These are phyloP conservation scores for Zoysia matrella DNA, from an alignment of 202 grass and related monocot species.

Conservation along the genomic window DNA sequence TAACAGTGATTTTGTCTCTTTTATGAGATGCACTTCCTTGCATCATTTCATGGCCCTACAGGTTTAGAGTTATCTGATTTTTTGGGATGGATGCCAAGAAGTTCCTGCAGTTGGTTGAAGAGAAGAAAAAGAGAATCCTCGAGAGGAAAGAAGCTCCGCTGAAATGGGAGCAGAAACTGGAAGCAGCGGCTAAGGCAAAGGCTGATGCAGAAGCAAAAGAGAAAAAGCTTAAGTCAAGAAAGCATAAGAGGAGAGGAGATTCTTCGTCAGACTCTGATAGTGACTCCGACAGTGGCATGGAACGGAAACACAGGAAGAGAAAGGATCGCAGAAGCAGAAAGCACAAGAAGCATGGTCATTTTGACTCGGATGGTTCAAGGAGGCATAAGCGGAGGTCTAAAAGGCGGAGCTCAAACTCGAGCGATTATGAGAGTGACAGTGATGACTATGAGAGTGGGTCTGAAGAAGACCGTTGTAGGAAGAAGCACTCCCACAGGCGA, in stretches of 20 bases:
- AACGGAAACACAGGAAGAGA: constrained; percentile 74
- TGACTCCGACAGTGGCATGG: constrained; percentile 57
- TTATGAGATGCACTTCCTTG: constrained; percentile 99
- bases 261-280: constrained; percentile 56
- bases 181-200: constrained; percentile 70
- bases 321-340: constrained; percentile 54
- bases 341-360: constrained; percentile 60
- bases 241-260: constrained; percentile 57
- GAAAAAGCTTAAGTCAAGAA: constrained; percentile 68
- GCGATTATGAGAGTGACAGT: constrained; percentile 21
- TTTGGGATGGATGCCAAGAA: constrained; percentile 78
- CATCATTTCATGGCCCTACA: constrained; percentile 94
- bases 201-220: constrained; percentile 72
- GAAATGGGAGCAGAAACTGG: constrained; percentile 96
- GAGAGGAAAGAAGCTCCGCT: constrained; percentile 93
- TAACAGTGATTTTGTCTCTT: constrained; percentile 70
- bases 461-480: constrained; percentile 53
- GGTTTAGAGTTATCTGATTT: constrained; percentile 63
- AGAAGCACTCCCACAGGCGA: constrained; percentile 51
- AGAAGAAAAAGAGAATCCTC: constrained; percentile 83
- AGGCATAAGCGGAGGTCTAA: constrained; percentile 42
- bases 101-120: constrained; percentile 92
- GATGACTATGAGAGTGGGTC: constrained; percentile 43
- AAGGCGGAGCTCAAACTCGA: constrained; percentile 52
- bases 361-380: constrained; percentile 61